Percentiles rank a stretch among this genome's conserved stretches.
Conservation (phyloP, 257 asterid genomes). For the Plantago elongata region DNA sequence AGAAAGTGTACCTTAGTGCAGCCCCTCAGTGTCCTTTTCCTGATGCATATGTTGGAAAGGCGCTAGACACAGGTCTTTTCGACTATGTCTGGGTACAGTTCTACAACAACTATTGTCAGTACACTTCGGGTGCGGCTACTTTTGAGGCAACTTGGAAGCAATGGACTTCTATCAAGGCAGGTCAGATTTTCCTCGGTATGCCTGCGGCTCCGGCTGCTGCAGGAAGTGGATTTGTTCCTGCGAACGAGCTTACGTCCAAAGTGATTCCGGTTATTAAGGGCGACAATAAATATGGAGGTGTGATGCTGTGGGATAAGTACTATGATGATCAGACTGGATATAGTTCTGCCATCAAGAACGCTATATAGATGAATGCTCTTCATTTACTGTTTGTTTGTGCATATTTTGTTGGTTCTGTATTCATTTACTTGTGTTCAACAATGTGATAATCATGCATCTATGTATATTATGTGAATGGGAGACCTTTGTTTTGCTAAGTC, state of each 20-base stretch:
- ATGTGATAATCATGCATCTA: neutral
- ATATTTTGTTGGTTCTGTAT: neutral
- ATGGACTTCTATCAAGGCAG: constrained; percentile 10
- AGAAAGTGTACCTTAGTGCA: constrained; percentile 43
- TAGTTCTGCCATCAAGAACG: constrained; percentile 6
- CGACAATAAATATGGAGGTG: constrained; percentile 30
- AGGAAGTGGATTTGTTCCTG: constrained; percentile 26
- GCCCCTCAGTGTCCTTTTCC: constrained; percentile 57
- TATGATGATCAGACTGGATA: constrained; percentile 20
- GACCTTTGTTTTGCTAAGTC: neutral
- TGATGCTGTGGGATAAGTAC: constrained; percentile 30
- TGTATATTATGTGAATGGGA: neutral
- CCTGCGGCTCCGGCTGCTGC: constrained; percentile 31
- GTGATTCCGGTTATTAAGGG: constrained; percentile 28
- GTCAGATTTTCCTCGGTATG: constrained; percentile 22
- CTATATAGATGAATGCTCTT: neutral
- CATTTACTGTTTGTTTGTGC: neutral
- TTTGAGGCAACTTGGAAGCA: constrained; percentile 5
- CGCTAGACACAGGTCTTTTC: constrained; percentile 35
- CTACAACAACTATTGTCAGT: constrained; percentile 19
- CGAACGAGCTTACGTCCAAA: constrained; percentile 19
- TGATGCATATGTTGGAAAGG: constrained; percentile 30
- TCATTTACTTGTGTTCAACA: neutral
- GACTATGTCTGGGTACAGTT: constrained; percentile 31
- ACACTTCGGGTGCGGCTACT: neutral